Evolutionary conservation across 2,329 filamentous ascomycete genomes (phyloP).

Genomic region (Plectosphaerella plurivora): DNA sequence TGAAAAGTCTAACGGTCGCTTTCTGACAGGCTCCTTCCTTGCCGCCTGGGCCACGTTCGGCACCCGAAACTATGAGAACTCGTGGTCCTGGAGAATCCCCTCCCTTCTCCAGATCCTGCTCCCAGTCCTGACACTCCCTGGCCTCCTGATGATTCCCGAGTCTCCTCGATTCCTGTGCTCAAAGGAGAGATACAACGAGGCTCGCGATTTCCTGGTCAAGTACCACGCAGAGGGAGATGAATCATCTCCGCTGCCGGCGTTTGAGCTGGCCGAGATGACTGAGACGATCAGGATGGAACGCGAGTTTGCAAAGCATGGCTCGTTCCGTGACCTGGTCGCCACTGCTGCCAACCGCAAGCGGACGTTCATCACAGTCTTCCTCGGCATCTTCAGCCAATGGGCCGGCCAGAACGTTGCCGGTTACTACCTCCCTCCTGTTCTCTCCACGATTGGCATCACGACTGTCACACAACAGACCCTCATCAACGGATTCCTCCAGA

Average conservation of each 20-base stretch:
- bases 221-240: constrained; percentile 44
- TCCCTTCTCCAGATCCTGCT: constrained; percentile 15
- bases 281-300: constrained; percentile 39
- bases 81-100: constrained; percentile 19
- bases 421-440: constrained; percentile 28
- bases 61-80: constrained; percentile 9
- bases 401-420: constrained; percentile 22
- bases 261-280: constrained; percentile 45
- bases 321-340: constrained; percentile 8
- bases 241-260: constrained; percentile 36
- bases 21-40: constrained; percentile 15
- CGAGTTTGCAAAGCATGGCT: constrained; percentile 1
- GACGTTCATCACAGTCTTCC: constrained; percentile 8
- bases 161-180: constrained; percentile 33
- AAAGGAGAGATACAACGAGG: constrained; percentile 32
- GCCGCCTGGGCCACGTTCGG: constrained; percentile 20
- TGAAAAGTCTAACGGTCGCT: background rate
- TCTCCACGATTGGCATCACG: constrained; percentile 24
- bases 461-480: constrained; percentile 24
- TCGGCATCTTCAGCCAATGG: constrained; percentile 13
- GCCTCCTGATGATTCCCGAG: constrained; percentile 22
- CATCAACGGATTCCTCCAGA: constrained; percentile 24
- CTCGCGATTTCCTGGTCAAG: constrained; percentile 37
- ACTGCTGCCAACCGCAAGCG: constrained; percentile 12
- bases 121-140: background rate